Evolutionary conservation across 768 basidiomycete genomes (phyloP), one percentile per base, ranked within the genome.

Genomic region (Naganishia randhawae): DNA sequence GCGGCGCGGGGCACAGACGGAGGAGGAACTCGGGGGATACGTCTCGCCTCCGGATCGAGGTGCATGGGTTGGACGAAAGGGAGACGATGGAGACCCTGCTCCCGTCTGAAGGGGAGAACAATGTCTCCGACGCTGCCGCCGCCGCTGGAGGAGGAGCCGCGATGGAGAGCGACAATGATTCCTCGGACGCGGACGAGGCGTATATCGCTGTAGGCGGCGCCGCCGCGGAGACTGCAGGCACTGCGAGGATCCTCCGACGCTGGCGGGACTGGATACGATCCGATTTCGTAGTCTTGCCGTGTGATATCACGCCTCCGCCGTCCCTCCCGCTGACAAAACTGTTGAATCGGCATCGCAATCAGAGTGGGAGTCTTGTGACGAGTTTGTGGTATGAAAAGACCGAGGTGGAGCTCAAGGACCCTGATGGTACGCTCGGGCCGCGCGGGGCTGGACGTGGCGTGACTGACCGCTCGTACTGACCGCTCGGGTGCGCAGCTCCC

Each of bases 281-380:
- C 69, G 94, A 96, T 78, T 94, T 96, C 78, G 85, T 96, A 45
- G 80, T 97, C 27, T 84, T 97, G 1, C 89, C 94, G 8, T 96
- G 92, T 75, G 94, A 97, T 78, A 90, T 96, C 57, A 84, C 92
- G 25, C 88, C 92, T 10, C 88, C 92, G 0, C 82, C 87, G 0
- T 81, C 85, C 0, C 83, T 96, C n/a, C 82, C 88, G 6, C 84
- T 97, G 8, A 84, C 84, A 33, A 81, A 80, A 0, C 80, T 96
- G 1, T 82, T 96, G 50, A 87, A 97, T 79, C 89, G 87, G 74
- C 94, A 93, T 77, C 86, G 94, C 35, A 84, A 85, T 25, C 65
- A 55, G 32, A 8, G 53, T 41, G 45, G 69, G 17, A 66, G 64
- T 54, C 19, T 78, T 13, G 68, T 81, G 14, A 81, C 80, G 16